Base-by-base conservation (phyloP, 345 rosid genomes). In the Moricandia moricandioides region DNA sequence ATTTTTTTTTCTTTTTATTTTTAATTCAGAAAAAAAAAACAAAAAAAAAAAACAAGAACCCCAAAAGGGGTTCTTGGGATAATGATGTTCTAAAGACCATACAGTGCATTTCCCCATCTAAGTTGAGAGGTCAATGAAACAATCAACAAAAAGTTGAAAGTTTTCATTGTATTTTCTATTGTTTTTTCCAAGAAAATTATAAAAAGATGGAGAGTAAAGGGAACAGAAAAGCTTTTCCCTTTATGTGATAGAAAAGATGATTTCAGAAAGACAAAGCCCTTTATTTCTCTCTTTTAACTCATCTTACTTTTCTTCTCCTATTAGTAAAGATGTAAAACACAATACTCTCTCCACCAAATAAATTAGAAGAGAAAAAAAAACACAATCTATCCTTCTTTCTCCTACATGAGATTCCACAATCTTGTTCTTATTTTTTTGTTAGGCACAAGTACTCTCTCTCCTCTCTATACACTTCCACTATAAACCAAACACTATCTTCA, bases 121-220 rank as follows among this genome's bases (percentile, higher is more conserved):
- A 79, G 82, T 71, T 79, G 56, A 69, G 75, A 49, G 56, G 82
- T 79, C 82, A 79, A 74, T 79, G 79, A 73, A 74, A 69, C 79
- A 62, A 74, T 69, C 62, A 74, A 79, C 73, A 61, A 73, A 47
- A 40, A 40, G 65, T 76, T 76, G 74, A 76, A 69, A 76, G 45
- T 76, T 76, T 59, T 74, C 78, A 17, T 67, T 39, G 9, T 47
- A 27, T 51, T 31, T 31, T 43, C 51, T 43, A 12, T 43, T 69
- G 16, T 1, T 14, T 40, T 76, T 76, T 39, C 67, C 63, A 7
- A 49, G 43, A 62, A 76, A 69, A 69, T 76, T 62, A 52, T 69
- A 62, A 69, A 69, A 62, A 62, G 70, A 62, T 69, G n/a, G 35
- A 43, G 51, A 14, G 51, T 43, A 43, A 43, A 43, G 51, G 51